phyloP scores from a whole-genome alignment of 148 eudicot species.

The Limonium bicolor region DNA sequence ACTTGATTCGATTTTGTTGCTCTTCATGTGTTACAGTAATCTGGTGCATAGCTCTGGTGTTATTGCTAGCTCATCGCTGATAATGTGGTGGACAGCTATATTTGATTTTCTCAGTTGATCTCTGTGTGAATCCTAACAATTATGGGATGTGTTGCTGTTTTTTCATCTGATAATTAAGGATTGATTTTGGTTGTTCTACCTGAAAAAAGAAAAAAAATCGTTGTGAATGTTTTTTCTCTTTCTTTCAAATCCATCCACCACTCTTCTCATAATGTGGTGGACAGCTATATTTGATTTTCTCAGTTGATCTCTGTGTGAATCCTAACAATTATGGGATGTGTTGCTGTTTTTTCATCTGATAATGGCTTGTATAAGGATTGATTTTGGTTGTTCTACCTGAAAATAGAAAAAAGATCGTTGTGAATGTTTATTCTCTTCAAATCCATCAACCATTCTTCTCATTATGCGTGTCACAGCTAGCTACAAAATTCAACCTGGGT shows the following conservation, averaged over 20 bases:
- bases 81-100: neutral
- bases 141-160: neutral
- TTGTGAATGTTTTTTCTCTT: neutral
- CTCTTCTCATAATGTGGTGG: too few relatives aligned
- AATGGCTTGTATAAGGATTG: too few relatives aligned
- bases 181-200: too few relatives aligned
- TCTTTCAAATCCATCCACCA: neutral
- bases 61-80: too few relatives aligned
- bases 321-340: neutral
- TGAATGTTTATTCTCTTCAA: neutral
- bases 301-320: neutral
- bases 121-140: neutral
- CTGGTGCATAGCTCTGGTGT: too few relatives aligned
- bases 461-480: slow-evolving; percentile 28
- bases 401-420: too few relatives aligned
- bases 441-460: neutral
- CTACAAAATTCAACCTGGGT: slow-evolving; percentile 56
- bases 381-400: too few relatives aligned
- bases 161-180: too few relatives aligned
- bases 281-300: neutral
- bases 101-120: neutral
- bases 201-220: too few relatives aligned
- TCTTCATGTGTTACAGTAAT: too few relatives aligned
- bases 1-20: too few relatives aligned
- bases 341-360: neutral